phyloP scores from a whole-genome alignment of 495 filamentous ascomycete genomes.

The Podospora pseudopauciseta region DNA sequence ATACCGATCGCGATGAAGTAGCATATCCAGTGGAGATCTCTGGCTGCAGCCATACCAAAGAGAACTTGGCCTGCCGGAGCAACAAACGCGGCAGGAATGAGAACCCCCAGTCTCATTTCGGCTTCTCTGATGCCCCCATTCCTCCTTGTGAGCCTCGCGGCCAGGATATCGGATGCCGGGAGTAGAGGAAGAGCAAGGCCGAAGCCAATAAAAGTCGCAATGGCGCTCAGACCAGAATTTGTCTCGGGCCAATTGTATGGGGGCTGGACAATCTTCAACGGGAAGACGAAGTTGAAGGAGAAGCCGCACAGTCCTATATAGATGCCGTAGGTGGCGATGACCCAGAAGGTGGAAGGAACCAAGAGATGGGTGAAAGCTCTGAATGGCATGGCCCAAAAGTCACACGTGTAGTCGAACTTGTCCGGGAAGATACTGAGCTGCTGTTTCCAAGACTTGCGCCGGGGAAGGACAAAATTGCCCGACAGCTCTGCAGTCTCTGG shows the following conservation, averaged over 20 bases:
- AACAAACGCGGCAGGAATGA: constrained; percentile 58
- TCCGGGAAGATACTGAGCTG: constrained; percentile 43
- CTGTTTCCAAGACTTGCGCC: constrained; percentile 40
- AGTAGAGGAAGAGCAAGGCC: constrained; percentile 46
- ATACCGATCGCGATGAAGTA: constrained; percentile 56
- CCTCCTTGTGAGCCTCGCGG: constrained; percentile 51
- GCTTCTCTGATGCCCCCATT: constrained; percentile 65
- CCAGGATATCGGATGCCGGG: constrained; percentile 56
- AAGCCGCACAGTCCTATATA: constrained; percentile 36
- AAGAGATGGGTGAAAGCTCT: constrained; percentile 53
- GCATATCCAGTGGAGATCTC: constrained; percentile 56
- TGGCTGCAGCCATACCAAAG: constrained; percentile 57
- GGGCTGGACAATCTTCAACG: constrained; percentile 57
- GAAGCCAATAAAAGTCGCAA: constrained; percentile 52
- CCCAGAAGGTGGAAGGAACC: constrained; percentile 55
- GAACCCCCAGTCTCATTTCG: constrained; percentile 63
- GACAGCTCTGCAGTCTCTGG: background rate
- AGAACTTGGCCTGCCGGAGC: constrained; percentile 59
- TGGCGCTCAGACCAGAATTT: constrained; percentile 56
- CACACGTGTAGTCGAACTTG: constrained; percentile 39
- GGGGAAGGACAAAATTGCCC: constrained; percentile 13
- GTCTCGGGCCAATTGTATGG: constrained; percentile 43
- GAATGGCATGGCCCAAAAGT: constrained; percentile 48
- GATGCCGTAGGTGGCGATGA: constrained; percentile 47
- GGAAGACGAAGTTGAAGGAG: constrained; percentile 50